Conservation (phyloP, 202 grass and related monocot genomes). For the Sporobolus alterniflorus region DNA sequence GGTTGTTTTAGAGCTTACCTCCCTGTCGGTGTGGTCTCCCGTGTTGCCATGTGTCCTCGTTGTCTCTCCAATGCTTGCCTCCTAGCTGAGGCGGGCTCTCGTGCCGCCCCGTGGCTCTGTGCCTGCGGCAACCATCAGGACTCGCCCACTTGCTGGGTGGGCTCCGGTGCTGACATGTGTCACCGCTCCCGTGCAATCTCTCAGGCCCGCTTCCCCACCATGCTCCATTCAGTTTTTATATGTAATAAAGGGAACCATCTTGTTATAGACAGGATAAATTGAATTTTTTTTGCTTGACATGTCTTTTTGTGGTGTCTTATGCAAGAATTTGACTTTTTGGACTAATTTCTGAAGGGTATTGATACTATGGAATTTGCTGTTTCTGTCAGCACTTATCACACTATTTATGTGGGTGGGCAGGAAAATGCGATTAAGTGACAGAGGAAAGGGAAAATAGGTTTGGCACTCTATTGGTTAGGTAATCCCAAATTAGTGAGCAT, state of each 20-base stretch:
- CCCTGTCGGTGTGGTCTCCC: too few relatives aligned
- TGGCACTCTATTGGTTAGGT: background rate
- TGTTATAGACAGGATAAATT: background rate
- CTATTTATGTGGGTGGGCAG: conserved; percentile 1
- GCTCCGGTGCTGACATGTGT: too few relatives aligned
- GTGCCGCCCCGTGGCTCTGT: too few relatives aligned
- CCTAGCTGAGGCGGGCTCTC: too few relatives aligned
- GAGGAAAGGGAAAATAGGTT: background rate
- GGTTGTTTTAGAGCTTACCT: too few relatives aligned
- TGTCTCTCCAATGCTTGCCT: too few relatives aligned
- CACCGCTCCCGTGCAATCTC: background rate
- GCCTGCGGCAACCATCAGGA: too few relatives aligned
- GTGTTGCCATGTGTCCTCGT: too few relatives aligned
- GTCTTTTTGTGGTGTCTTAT: conserved; percentile 8
- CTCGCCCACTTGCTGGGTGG: too few relatives aligned
- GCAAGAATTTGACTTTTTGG: conserved; percentile 6
- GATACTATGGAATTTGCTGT: background rate
- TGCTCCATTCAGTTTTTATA: conserved; percentile 21
- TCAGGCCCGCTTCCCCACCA: background rate
- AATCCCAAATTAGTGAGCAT: background rate
- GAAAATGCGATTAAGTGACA: background rate
- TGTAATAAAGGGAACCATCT: background rate
- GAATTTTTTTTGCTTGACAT: background rate
- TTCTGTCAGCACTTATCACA: background rate
- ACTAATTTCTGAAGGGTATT: conserved; percentile 11